Evolutionary conservation across 495 filamentous ascomycete species (phyloP), one percentile per base, ranked within the genome.

Genomic region (Aspergillus mulundensis): DNA sequence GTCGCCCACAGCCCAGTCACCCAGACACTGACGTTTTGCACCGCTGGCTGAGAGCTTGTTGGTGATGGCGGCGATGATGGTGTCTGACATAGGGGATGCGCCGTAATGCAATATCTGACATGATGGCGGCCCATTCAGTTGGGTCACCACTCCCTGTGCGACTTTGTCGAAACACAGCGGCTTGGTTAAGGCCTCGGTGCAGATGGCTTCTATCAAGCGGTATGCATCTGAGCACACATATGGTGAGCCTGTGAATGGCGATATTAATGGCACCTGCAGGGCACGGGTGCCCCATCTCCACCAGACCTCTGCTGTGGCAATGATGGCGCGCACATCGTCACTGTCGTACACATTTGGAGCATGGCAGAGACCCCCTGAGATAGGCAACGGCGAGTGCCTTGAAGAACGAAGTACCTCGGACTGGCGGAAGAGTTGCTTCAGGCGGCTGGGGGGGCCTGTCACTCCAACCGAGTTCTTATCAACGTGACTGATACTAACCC

Each of bases 401-500:
- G 58, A 61, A 25, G 65, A 56, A 8, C 70, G 67, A 14, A 78
- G 60, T 0, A 63, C 39, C 0, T 67, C 50, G 0, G 73, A 70
- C 5, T 55, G 40, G 2, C 48, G 56, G 56, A 76, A 73, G 4
- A 66, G 32, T 14, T 42, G 52, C 49, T 67, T 65, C 3, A 77
- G 47, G 15, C 70, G 56, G 1, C 69, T 58, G 1, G 77, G 76
- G 36, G 77, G 76, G 0, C 75, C 76, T 48, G 63, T 77, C n/a
- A 79, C 57, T 12, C 66, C 75, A 2, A 74, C 64, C 7, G 72
- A 71, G 12, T 51, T 68, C 2, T 48, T 45, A 24, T 61, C 64
- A 1, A 60, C 56, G 19, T 66, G 68, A 53, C 73, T 77, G 40
- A 75, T 65, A 55, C 69, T 74, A 4, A 74, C 57, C 25, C 71